Conservation (phyloP, 768 basidiomycete species). For the Lactarius tabidus region DNA sequence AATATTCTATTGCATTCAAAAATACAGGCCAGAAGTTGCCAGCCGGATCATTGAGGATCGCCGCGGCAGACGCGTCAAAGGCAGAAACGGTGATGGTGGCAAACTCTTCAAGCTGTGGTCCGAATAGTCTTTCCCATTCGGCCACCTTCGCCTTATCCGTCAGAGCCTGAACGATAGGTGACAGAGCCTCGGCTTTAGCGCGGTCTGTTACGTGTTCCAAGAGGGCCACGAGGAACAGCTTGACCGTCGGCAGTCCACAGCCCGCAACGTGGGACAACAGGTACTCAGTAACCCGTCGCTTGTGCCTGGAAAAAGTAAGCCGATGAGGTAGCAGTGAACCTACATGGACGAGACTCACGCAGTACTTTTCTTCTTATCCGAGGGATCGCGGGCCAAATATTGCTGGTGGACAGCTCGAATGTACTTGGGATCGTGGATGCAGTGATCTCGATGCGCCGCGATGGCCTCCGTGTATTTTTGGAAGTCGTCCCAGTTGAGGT, state of each 20-base stretch:
- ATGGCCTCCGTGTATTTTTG: constrained; percentile 54
- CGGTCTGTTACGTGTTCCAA: constrained; percentile 46
- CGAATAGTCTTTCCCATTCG: constrained; percentile 32
- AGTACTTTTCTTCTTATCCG: constrained; percentile 52
- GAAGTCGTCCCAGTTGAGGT: constrained; percentile 61
- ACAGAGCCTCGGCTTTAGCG: constrained; percentile 49
- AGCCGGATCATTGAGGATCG: constrained; percentile 43
- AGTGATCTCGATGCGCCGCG: constrained; percentile 47
- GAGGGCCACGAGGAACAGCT: constrained; percentile 50
- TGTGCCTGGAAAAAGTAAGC: constrained; percentile 47
- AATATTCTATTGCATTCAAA: constrained; percentile 39
- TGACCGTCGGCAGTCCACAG: constrained; percentile 45
- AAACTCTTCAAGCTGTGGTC: constrained; percentile 36
- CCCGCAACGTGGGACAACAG: constrained; percentile 74
- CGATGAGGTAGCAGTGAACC: not conserved
- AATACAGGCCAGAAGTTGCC: constrained; percentile 52
- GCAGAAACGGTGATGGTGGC: constrained; percentile 39
- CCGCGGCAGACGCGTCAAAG: constrained; percentile 47
- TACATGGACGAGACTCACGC: constrained; percentile 40
- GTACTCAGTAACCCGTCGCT: constrained; percentile 67
- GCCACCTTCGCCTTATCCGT: constrained; percentile 22
- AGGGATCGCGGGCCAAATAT: constrained; percentile 43
- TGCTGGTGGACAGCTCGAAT: constrained; percentile 57
- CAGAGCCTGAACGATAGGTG: constrained; percentile 51
- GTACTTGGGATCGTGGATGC: constrained; percentile 56